phyloP scores from a whole-genome alignment of 2,329 filamentous ascomycete species.

The Sclerotinia subarctica region DNA sequence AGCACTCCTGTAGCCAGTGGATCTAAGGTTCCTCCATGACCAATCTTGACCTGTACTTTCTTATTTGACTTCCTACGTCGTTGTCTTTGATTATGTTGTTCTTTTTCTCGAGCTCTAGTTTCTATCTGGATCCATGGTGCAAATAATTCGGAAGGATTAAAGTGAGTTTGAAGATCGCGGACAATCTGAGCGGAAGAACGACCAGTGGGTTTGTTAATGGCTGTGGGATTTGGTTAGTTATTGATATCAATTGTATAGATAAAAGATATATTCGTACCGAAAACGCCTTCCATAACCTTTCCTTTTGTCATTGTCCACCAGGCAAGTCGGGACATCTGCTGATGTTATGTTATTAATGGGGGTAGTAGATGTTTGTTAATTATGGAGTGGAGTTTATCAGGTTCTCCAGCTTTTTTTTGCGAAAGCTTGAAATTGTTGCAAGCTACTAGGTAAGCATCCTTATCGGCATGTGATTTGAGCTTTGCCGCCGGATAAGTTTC shows the following conservation, averaged over 20 bases:
- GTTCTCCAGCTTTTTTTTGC: conserved; percentile 7
- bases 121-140: conserved; percentile 70
- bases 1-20: conserved; percentile 91
- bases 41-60: conserved; percentile 81
- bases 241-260: not conserved
- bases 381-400: not conserved
- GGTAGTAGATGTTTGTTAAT: not conserved
- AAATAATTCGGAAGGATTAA: conserved; percentile 80
- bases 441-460: not conserved
- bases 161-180: conserved; percentile 78
- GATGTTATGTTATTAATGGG: not conserved
- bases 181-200: conserved; percentile 88
- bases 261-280: conserved; percentile 46
- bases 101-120: conserved; percentile 51
- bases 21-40: conserved; percentile 93
- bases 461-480: conserved; percentile 8
- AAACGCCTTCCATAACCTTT: conserved; percentile 60
- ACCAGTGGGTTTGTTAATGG: conserved; percentile 87
- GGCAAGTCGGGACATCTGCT: conserved; percentile 27
- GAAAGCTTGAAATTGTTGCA: not conserved
- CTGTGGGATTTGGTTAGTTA: conserved; percentile 46
- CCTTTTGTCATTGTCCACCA: conserved; percentile 36
- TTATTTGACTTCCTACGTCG: conserved; percentile 50
- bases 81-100: conserved; percentile 57
- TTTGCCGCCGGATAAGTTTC: not conserved